Evolutionary conservation across 495 filamentous ascomycete genomes (phyloP).

Genomic region (Parachaetomium inaequale): DNA sequence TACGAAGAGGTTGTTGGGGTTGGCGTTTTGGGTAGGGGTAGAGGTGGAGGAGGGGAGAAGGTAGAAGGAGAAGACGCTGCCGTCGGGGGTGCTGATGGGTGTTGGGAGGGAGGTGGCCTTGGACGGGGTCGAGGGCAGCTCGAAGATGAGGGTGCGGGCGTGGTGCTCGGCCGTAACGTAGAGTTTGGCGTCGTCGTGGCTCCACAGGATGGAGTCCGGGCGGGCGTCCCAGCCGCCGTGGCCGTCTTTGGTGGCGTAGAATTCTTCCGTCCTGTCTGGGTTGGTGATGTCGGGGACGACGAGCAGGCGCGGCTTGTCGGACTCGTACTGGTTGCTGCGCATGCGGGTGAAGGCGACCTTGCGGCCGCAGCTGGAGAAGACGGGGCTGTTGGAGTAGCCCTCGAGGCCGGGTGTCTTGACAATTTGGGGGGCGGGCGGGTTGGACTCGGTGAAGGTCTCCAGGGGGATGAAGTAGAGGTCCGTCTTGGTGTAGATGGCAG

Average conservation of each 20-base stretch:
- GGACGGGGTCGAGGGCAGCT: conserved; percentile 53
- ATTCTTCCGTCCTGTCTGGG: conserved; percentile 58
- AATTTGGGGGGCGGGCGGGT: conserved; percentile 43
- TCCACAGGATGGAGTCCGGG: conserved; percentile 63
- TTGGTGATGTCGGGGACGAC: conserved; percentile 58
- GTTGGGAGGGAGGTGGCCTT: conserved; percentile 53
- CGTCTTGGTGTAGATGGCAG: conserved; percentile 77
- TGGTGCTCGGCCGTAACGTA: conserved; percentile 65
- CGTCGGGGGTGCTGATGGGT: conserved; percentile 53
- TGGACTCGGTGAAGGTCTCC: conserved; percentile 51
- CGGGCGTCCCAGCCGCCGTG: conserved; percentile 64
- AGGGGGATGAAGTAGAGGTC: conserved; percentile 72
- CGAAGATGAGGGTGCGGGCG: conserved; percentile 61
- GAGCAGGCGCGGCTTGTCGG: conserved; percentile 78
- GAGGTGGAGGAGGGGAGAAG: conserved; percentile 49
- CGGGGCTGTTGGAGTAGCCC: conserved; percentile 72
- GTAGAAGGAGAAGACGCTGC: conserved; percentile 57
- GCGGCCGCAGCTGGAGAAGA: conserved; percentile 70
- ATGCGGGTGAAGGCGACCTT: conserved; percentile 78
- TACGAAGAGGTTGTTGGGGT: conserved; percentile 53
- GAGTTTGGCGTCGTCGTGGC: conserved; percentile 59
- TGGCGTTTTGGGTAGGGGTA: conserved; percentile 16
- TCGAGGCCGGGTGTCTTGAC: conserved; percentile 51
- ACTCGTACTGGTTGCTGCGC: conserved; percentile 79
- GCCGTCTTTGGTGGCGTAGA: conserved; percentile 59